These are phyloP conservation scores for Graphium sp. DNA, from an alignment of 2,329 filamentous ascomycete species.

Conservation along the genomic window DNA sequence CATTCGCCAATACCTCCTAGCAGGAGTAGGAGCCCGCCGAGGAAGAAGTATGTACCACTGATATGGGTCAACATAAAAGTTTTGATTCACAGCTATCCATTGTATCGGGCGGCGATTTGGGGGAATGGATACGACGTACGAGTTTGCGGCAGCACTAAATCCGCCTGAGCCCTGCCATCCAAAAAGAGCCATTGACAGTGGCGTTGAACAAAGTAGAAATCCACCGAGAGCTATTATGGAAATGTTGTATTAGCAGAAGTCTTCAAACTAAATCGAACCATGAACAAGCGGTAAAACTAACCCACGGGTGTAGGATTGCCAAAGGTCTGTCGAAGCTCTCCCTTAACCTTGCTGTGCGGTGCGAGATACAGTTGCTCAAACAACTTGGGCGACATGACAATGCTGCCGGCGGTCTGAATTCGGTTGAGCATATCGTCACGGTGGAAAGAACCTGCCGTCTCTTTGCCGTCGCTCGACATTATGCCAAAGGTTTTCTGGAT, in stretches of 20 bases:
- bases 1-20: constrained; percentile 31
- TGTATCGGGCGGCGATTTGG: too few species aligned
- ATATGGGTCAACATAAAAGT: not conserved
- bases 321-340: constrained; percentile 29
- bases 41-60: constrained; percentile 17
- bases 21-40: constrained; percentile 27
- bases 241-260: not conserved
- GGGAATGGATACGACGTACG: constrained; percentile 8
- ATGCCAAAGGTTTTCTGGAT: too few species aligned
- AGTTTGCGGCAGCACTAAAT: constrained; percentile 12
- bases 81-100: too few species aligned
- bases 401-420: constrained; percentile 18
- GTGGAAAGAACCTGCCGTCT: too few species aligned
- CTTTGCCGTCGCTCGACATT: too few species aligned
- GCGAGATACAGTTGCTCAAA: constrained; percentile 36
- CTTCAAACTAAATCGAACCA: constrained; percentile 6
- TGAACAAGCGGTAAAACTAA: too few species aligned
- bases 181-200: constrained; percentile 12
- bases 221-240: constrained; percentile 13
- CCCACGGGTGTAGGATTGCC: constrained; percentile 34
- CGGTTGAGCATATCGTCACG: constrained; percentile 8
- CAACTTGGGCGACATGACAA: constrained; percentile 29
- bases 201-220: constrained; percentile 13
- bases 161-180: constrained; percentile 15
- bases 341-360: constrained; percentile 24